Conservation (phyloP, 352 stramenopile species). For the Phytophthora cajani region DNA sequence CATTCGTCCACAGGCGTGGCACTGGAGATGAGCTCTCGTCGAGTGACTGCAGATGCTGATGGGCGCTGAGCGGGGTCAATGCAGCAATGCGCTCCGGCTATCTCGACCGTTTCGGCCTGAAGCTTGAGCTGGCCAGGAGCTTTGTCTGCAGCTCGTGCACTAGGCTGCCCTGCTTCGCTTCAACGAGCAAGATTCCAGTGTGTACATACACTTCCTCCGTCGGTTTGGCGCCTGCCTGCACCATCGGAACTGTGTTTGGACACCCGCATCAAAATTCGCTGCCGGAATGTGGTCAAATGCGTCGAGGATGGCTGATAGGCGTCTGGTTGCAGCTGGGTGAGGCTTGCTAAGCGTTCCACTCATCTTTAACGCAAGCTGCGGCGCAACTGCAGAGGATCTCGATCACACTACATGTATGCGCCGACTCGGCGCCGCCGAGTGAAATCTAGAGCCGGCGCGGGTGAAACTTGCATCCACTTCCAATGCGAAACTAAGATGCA, state of each 20-base stretch:
- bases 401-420: no score
- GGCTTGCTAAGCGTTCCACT: slow-evolving; percentile 13
- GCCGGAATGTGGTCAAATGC: neutral
- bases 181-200: neutral
- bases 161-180: neutral
- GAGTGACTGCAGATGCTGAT: slow-evolving; percentile 13
- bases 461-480: no score
- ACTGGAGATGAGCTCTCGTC: slow-evolving; percentile 16
- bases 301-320: neutral
- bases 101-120: slow-evolving; percentile 1
- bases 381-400: neutral
- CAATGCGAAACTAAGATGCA: no score
- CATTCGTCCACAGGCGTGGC: slow-evolving; percentile 32
- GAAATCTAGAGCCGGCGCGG: no score
- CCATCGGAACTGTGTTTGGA: neutral
- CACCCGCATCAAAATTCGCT: neutral
- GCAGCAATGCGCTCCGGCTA: slow-evolving; percentile 26
- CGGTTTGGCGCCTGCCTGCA: neutral
- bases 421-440: no score
- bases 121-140: neutral
- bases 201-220: neutral
- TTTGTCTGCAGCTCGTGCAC: neutral
- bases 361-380: neutral
- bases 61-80: slow-evolving; percentile 15
- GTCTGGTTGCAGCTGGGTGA: slow-evolving; percentile 3